phyloP scores from a whole-genome alignment of 805 yeast species.

The Diddensiella santjacobensis region DNA sequence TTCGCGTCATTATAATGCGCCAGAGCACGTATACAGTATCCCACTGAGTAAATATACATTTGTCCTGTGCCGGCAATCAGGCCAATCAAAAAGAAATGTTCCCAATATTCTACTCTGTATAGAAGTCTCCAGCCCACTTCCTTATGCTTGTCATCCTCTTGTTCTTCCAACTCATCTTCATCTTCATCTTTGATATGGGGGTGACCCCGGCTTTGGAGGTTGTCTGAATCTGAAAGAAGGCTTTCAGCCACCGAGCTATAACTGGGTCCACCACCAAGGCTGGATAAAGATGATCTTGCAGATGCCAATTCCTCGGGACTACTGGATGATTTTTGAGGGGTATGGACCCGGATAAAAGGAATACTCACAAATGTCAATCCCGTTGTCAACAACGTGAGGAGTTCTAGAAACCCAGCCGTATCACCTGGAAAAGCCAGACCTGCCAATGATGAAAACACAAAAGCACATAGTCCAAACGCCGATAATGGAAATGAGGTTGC shows the following conservation, averaged over 20 bases:
- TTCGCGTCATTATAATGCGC: constrained; percentile 12
- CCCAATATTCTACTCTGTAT: constrained; percentile 21
- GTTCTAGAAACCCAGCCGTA: constrained; percentile 22
- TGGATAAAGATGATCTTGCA: constrained; percentile 1
- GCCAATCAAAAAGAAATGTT: constrained; percentile 41
- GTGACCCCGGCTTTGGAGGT: neutral
- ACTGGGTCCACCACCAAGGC: constrained; percentile 1
- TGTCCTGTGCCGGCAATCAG: constrained; percentile 65
- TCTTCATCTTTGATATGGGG: neutral
- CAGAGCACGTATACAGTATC: constrained; percentile 59
- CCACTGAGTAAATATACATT: constrained; percentile 69
- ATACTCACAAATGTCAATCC: constrained; percentile 14
- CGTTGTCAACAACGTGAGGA: constrained; percentile 19
- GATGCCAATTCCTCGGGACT: neutral
- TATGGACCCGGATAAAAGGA: constrained; percentile 20
- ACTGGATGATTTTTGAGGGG: constrained; percentile 5
- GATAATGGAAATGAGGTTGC: constrained; percentile 76
- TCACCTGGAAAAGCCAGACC: constrained; percentile 34
- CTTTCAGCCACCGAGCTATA: constrained; percentile 3
- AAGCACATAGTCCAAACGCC: constrained; percentile 70
- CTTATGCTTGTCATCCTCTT: constrained; percentile 9
- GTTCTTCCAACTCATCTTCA: neutral
- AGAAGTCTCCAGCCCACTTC: constrained; percentile 1
- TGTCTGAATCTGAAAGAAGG: neutral
- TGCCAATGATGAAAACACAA: constrained; percentile 55